Evolutionary conservation across 768 basidiomycete genomes (phyloP), one percentile per base, ranked within the genome.

Genomic region (Bullera alba): DNA sequence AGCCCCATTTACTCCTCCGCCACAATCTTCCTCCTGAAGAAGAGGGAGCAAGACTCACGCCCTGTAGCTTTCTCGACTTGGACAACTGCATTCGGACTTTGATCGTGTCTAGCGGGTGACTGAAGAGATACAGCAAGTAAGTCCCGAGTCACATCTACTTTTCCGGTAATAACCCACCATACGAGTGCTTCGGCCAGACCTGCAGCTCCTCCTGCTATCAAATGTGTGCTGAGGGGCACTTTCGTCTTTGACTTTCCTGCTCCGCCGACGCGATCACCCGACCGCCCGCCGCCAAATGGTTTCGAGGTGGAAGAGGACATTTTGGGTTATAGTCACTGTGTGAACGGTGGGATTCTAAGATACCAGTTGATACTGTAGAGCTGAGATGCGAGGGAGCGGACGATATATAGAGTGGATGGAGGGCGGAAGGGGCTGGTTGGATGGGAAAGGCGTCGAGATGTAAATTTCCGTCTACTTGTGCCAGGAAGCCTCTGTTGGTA

Each of bases 11-110:
- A 32, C 2, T 6, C 17, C 37, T 30, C 2, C 8, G 19, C 36
- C 23, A n/a, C n/a, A n/a, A 37, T 14, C 29, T 43, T 5, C 10
- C n/a, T 10, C 35, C 8, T 34, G n/a, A 5, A 6, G 46, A 4
- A 21, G 37, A 23, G 10, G 17, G 23, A n/a, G 17, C 10, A 10
- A 25, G 2, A 84, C 87, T 70, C 73, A 97, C 95, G 41, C 95
- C 95, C 46, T 86, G 81, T 35, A 78, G 72, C 49, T 77, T 76
- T 28, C 90, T 82, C 8, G 90, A 84, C 73, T 77, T 82, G 51
- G 87, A 87, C 50, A 99, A 83, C 76, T 99, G 95, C 95, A 99
- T 99, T n/a, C 95, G 88, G 61, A 96, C 93, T 77, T 97, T 97
- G 78, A 97, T 97, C 22, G 95, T 97, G 72, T 99, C 95, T 37